These are phyloP conservation scores for Pichia scutulata DNA, from an alignment of 805 yeast species.

Conservation along the genomic window DNA sequence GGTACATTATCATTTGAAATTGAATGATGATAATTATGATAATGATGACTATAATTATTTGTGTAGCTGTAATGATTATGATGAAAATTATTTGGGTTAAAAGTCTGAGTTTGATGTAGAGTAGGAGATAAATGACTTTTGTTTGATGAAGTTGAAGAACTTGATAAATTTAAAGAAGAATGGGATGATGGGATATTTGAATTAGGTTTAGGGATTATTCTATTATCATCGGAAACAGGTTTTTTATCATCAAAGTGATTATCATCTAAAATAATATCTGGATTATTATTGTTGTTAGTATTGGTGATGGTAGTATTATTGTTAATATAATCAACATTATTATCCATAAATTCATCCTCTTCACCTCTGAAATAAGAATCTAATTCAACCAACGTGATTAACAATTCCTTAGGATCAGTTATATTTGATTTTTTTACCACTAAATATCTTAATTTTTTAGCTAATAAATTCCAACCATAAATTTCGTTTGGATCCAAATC, in stretches of 20 bases:
- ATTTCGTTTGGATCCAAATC: conserved; percentile 59
- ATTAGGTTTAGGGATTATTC: not conserved
- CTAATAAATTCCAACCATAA: conserved; percentile 54
- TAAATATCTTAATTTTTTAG: conserved; percentile 47
- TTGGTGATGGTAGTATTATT: not conserved
- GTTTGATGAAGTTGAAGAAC: not conserved
- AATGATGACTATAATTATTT: conserved; percentile 5
- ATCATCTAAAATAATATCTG: not conserved
- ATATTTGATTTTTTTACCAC: conserved; percentile 46
- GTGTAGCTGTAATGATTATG: not conserved
- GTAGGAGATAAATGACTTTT: conserved; percentile 8
- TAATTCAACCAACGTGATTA: conserved; percentile 45
- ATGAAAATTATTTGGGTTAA: not conserved
- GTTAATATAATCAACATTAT: conserved; percentile 8
- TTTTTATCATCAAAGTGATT: not conserved
- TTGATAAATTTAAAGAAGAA: conserved; percentile 11
- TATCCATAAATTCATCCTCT: conserved; percentile 16
- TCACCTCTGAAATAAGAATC: conserved; percentile 31
- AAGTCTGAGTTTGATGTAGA: conserved; percentile 1
- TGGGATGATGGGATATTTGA: conserved; percentile 14
- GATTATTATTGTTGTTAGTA: conserved; percentile 10
- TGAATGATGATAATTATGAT: conserved; percentile 4
- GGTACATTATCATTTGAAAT: not conserved
- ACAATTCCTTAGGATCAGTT: conserved; percentile 44
- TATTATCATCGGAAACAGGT: conserved; percentile 1